These are phyloP conservation scores for Saccharomyces pastorianus DNA, from an alignment of 1,139 yeast genomes.

Conservation along the genomic window DNA sequence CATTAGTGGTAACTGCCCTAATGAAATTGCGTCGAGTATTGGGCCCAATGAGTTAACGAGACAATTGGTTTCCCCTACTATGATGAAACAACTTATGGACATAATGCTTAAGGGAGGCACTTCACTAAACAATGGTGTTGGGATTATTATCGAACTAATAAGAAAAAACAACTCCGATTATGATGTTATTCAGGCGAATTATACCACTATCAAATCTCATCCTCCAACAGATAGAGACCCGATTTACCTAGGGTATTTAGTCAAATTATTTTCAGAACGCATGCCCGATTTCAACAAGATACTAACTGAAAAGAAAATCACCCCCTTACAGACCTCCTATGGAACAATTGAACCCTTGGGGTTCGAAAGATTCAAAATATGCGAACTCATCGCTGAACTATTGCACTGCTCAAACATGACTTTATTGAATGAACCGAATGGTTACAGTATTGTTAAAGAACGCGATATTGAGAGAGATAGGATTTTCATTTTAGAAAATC, in stretches of 20 bases:
- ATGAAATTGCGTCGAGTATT: no score
- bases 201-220: conserved; percentile 79
- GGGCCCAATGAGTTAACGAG: no score
- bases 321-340: conserved; percentile 57
- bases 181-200: conserved; percentile 81
- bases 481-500: conserved; percentile 7
- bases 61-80: conserved; percentile 52
- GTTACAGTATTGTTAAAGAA: conserved; percentile 67
- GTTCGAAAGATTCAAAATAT: conserved; percentile 88
- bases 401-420: conserved; percentile 97
- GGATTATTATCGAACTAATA: conserved; percentile 88
- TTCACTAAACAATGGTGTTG: conserved; percentile 91
- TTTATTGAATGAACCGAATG: conserved; percentile 72
- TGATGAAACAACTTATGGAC: conserved; percentile 57
- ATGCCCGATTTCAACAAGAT: conserved; percentile 62
- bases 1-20: conserved; percentile 81
- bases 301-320: conserved; percentile 35
- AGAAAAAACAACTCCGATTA: conserved; percentile 94
- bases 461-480: conserved; percentile 58
- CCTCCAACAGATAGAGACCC: conserved; percentile 96
- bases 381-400: conserved; percentile 90
- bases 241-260: conserved; percentile 80
- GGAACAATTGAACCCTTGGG: conserved; percentile 84
- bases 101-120: conserved; percentile 89
- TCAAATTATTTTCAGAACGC: conserved; percentile 68